These are phyloP conservation scores for Lentinula detonsa DNA, from an alignment of 768 basidiomycete species.

Conservation along the genomic window DNA sequence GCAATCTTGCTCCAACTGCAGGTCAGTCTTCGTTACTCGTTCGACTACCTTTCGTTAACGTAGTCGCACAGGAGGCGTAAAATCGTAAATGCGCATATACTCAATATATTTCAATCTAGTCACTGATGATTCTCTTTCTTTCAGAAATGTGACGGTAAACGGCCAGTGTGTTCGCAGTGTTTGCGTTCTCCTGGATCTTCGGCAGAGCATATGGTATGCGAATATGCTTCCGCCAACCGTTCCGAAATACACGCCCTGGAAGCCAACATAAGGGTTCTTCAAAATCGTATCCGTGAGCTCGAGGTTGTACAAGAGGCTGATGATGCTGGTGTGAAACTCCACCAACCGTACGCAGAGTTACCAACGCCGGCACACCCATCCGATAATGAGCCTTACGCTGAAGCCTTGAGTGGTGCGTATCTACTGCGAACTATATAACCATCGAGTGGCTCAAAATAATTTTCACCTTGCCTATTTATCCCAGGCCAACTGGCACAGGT, in stretches of 20 bases:
- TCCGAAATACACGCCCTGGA: slow-evolving; percentile 33
- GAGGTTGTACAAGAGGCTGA: slow-evolving; percentile 21
- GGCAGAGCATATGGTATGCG: slow-evolving; percentile 22
- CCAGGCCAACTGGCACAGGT: not conserved
- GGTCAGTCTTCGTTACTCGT: not conserved
- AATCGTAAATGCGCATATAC: not conserved
- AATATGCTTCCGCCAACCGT: slow-evolving; percentile 33
- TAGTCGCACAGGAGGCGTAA: not conserved
- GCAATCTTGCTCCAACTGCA: not conserved
- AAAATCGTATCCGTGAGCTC: slow-evolving; percentile 29
- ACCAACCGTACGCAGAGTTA: slow-evolving; percentile 11
- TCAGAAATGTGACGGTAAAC: slow-evolving; percentile 3
- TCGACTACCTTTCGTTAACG: too few relatives aligned
- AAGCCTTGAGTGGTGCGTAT: not conserved
- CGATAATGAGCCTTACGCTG: not conserved
- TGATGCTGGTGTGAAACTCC: slow-evolving; percentile 8
- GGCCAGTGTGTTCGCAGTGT: slow-evolving; percentile 34
- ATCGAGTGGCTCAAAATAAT: not conserved
- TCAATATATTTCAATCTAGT: too few relatives aligned
- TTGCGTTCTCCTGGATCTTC: slow-evolving; percentile 24
- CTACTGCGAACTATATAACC: not conserved
- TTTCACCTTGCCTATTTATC: not conserved
- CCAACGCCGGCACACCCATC: not conserved
- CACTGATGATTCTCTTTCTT: not conserved
- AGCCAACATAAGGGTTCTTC: slow-evolving; percentile 30